These are phyloP conservation scores for Podaxis pistillaris DNA, from an alignment of 768 basidiomycete species.

Conservation along the genomic window DNA sequence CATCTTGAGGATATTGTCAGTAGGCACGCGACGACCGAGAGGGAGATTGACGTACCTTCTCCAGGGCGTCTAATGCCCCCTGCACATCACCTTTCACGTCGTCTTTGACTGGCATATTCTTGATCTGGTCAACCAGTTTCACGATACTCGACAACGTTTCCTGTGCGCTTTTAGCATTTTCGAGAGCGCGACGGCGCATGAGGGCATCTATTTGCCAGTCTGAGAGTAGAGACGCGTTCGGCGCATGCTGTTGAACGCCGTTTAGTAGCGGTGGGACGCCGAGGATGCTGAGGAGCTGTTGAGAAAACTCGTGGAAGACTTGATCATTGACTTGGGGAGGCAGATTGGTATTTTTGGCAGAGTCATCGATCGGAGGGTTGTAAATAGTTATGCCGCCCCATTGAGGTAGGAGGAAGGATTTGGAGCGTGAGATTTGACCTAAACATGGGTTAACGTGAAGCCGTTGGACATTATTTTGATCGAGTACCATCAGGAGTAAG, in stretches of 20 bases:
- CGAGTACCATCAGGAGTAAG: constrained; percentile 49
- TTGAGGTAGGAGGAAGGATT: constrained; percentile 87
- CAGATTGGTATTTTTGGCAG: constrained; percentile 30
- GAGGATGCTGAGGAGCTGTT: constrained; percentile 77
- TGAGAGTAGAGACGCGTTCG: constrained; percentile 36
- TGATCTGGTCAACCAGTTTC: constrained; percentile 80
- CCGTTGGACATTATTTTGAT: background rate
- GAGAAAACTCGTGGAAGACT: constrained; percentile 62
- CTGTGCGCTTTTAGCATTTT: constrained; percentile 65
- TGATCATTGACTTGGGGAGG: constrained; percentile 43
- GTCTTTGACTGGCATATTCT: constrained; percentile 87
- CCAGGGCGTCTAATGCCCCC: constrained; percentile 67
- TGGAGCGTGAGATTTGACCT: constrained; percentile 50
- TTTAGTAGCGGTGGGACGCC: constrained; percentile 68
- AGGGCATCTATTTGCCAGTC: constrained; percentile 85
- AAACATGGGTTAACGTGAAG: constrained; percentile 12
- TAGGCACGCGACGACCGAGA: background rate
- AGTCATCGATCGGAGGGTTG: constrained; percentile 48
- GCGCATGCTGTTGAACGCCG: constrained; percentile 32
- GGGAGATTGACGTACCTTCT: constrained; percentile 50
- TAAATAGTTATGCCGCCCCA: constrained; percentile 88
- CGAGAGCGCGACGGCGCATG: constrained; percentile 62
- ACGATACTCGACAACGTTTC: constrained; percentile 83
- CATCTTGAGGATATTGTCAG: constrained; percentile 30
- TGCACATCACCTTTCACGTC: constrained; percentile 74